Base-by-base conservation (phyloP, 202 grass and related monocot genomes). In the Schoenoplectus triqueter region DNA sequence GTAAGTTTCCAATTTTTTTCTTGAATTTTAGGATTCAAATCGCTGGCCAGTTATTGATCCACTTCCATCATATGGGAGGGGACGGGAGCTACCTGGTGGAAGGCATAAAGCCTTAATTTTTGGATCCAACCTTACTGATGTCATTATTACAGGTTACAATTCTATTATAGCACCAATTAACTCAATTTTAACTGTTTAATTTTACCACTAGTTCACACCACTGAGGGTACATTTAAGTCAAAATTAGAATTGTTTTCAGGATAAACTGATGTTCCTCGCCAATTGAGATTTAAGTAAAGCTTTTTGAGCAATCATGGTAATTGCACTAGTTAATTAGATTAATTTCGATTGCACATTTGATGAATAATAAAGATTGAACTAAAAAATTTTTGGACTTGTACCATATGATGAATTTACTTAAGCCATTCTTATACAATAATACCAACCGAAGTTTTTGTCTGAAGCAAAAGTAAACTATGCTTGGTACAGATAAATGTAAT, bases 31-130 rank as follows among this genome's bases (percentile, higher is more conserved):
- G 96, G 78, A 95, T 85, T 92, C 92, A 31, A 89, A 66, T 9
- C 44, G 89, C 72, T 98, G 96, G 96, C 90, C 93, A 74, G 79
- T 88, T 71, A 87, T 95, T 41, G 88, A 98, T 81, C 96, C 93
- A 55, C 92, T 95, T 66, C 96, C 96, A 59, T 94, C 96, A 8
- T 98, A 95, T 87, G 96, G 96, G n/a, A 86, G 91, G 69, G 96
- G 96, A 78, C 92, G 93, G 85, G 93, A 98, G 69, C 87, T 98
- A 39, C 96, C 96, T 67, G 93, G 93, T 69, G 86, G 76, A 82
- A 92, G 96, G 22, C 96, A 98, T 49, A 86, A 91, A 80, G 95
- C 93, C 88, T 80, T 98, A 78, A 94, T 98, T 84, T 93, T 95
- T 76, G 93, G 96, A 52, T 87, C 82, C n/a, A 89, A 94, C 83